Conservation (phyloP, 2,329 filamentous ascomycete genomes). For the Apiospora koreana region DNA sequence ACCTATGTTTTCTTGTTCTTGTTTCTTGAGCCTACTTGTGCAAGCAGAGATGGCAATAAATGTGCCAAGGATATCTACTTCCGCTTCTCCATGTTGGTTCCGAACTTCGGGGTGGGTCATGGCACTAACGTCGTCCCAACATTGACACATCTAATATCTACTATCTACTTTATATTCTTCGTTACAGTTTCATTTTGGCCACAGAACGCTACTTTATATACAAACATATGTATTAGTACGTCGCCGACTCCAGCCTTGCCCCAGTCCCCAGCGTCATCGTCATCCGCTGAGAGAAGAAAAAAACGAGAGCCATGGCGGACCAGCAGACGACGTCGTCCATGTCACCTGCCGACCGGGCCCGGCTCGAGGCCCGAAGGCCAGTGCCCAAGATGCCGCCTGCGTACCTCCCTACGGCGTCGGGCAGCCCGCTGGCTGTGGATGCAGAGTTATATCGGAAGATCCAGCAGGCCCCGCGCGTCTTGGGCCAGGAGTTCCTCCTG, state of each 20-base stretch:
- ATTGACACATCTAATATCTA: not conserved
- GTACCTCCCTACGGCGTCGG: conserved; percentile 44
- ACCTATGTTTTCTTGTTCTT: not conserved
- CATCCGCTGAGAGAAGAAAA: not conserved
- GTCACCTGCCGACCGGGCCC: conserved; percentile 25
- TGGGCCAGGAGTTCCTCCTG: conserved; percentile 58
- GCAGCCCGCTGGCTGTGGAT: conserved; percentile 47
- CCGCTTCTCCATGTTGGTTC: conserved; percentile 6
- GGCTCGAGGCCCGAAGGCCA: conserved; percentile 43
- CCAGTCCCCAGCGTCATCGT: not conserved
- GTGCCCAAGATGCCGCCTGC: conserved; percentile 51
- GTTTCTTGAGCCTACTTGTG: not conserved
- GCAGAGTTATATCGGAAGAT: conserved; percentile 61
- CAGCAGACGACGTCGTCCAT: not conserved
- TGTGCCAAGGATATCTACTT: not conserved
- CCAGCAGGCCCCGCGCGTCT: conserved; percentile 44
- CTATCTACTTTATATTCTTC: too few relatives aligned
- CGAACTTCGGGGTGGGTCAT: conserved; percentile 7
- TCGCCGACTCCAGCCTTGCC: not conserved
- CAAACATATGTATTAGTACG: too few relatives aligned
- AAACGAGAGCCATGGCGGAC: not conserved
- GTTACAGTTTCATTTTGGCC: not conserved
- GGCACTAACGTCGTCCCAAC: not conserved
- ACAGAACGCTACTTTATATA: too few relatives aligned
- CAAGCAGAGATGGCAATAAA: not conserved